Conservation (phyloP, 768 basidiomycete genomes). For the Strobilomyces echinocephalus region DNA sequence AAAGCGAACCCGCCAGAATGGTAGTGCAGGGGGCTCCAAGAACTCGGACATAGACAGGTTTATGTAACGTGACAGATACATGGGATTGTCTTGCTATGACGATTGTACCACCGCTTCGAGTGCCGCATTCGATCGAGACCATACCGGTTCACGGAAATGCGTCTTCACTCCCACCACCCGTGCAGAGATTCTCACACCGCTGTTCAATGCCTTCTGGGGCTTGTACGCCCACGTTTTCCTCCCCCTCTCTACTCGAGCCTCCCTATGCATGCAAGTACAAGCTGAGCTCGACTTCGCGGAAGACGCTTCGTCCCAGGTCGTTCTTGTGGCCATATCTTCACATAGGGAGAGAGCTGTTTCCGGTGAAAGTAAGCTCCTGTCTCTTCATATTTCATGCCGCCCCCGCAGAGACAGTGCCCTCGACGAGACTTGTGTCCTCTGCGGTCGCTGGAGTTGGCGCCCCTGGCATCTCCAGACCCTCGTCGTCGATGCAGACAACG, state of each 20-base stretch:
- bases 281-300: conserved; percentile 48
- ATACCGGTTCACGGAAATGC: conserved; percentile 76
- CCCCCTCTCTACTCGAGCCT: conserved; percentile 56
- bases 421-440: conserved; percentile 88
- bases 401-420: conserved; percentile 76
- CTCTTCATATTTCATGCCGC: not conserved
- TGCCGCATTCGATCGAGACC: too few species aligned
- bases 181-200: conserved; percentile 74
- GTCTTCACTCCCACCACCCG: conserved; percentile 69
- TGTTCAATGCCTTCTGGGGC: conserved; percentile 83
- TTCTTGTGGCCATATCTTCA: conserved; percentile 81
- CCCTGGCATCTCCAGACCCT: conserved; percentile 90
- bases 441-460: conserved; percentile 85
- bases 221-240: conserved; percentile 69
- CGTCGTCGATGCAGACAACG: conserved; percentile 88
- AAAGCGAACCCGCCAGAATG: too few species aligned
- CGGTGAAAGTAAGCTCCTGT: conserved; percentile 75
- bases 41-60: too few species aligned
- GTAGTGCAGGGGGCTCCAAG: too few species aligned
- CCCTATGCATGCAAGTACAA: conserved; percentile 66
- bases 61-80: too few species aligned
- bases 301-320: conserved; percentile 63
- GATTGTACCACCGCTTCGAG: too few species aligned
- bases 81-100: too few species aligned
- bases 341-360: conserved; percentile 88